phyloP scores from a whole-genome alignment of 441 rosid species.

The Corymbia calophylla region DNA sequence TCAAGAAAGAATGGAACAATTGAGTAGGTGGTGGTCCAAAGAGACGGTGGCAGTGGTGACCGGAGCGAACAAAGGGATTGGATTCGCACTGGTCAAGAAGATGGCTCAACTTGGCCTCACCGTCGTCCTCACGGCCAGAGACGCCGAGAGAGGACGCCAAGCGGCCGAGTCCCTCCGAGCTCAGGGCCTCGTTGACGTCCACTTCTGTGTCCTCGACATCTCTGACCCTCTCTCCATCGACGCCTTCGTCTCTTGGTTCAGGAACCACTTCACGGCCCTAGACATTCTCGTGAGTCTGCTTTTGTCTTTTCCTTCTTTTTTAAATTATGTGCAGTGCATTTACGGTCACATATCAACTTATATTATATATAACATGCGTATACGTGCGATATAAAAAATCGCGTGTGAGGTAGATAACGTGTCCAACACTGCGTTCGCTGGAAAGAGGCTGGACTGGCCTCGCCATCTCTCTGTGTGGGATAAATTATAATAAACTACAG shows the following conservation, averaged over 20 bases:
- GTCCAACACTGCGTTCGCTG: background rate
- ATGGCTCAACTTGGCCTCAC: conserved; percentile 53
- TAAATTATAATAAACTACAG: background rate
- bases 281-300: conserved; percentile 63
- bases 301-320: background rate
- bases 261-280: conserved; percentile 24
- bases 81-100: conserved; percentile 59
- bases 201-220: conserved; percentile 51
- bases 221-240: conserved; percentile 45
- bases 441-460: background rate
- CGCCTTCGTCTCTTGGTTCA: conserved; percentile 45
- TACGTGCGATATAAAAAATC: background rate
- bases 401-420: background rate
- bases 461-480: background rate
- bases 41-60: conserved; percentile 69
- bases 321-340: background rate
- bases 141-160: conserved; percentile 33
- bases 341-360: background rate
- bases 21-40: conserved; percentile 64
- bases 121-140: conserved; percentile 70
- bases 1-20: background rate
- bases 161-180: conserved; percentile 42
- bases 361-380: background rate
- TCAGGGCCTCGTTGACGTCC: conserved; percentile 22
- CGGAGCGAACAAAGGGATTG: conserved; percentile 87